A percentile compares a stretch with the other conserved stretches of the same genome.
Conservation (phyloP, 1,284 basidiomycete genomes). For the Cutaneotrichosporon daszewskae region DNA sequence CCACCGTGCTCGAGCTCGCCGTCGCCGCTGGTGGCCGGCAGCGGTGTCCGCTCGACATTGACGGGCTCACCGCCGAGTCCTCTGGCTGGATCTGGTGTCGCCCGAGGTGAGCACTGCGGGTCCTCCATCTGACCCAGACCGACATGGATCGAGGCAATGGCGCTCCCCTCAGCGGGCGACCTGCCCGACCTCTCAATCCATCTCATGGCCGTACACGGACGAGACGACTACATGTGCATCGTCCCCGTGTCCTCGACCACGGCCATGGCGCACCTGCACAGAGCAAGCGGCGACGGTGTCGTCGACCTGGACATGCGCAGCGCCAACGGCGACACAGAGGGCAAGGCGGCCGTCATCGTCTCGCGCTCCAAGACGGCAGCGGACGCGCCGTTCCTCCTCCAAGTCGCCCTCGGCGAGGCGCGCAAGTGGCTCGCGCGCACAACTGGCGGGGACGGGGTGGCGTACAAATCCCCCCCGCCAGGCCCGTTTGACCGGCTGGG, state of each 20-base stretch:
- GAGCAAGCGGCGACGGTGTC: background rate
- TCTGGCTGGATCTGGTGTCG: constrained; percentile 13
- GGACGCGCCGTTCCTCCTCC: background rate
- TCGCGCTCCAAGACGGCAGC: background rate
- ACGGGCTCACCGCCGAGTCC: background rate
- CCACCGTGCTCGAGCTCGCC: no score
- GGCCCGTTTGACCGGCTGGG: constrained; percentile 12
- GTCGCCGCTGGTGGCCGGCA: no score
- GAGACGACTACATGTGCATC: constrained; percentile 3
- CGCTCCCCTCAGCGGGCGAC: background rate
- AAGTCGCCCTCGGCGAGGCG: constrained; percentile 1
- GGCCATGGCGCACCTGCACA: background rate
- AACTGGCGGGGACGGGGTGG: no score
- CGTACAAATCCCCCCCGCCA: background rate
- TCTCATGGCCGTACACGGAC: constrained; percentile 3
- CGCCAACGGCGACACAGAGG: background rate
- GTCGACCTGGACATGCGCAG: background rate
- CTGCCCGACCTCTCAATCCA: constrained; percentile 5
- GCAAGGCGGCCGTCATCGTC: background rate
- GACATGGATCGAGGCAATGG: constrained; percentile 9
- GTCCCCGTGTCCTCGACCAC: constrained; percentile 6
- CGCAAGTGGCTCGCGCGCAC: constrained; percentile 1
- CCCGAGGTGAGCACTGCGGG: background rate
- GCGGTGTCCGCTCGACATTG: constrained; percentile 1
- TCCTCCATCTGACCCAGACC: constrained; percentile 1